phyloP scores from a whole-genome alignment of 805 yeast genomes.

The Candida vartiovaarae region DNA sequence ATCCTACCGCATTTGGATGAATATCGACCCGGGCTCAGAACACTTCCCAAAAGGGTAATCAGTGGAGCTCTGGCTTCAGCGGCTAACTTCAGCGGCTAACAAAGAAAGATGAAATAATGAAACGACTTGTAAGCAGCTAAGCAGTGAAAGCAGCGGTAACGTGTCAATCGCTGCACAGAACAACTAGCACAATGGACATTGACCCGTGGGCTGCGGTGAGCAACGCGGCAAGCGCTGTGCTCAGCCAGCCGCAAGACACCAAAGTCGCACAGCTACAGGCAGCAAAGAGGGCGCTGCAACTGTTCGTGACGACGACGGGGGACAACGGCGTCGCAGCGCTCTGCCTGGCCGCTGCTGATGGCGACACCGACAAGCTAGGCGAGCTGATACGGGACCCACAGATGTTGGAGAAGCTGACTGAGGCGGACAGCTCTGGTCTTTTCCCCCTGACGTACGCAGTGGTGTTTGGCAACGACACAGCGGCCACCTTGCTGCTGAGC shows the following conservation, averaged over 20 bases:
- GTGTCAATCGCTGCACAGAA: neutral
- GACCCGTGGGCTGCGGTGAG: conserved; percentile 11
- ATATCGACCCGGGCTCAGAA: too few species aligned
- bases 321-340: conserved; percentile 5
- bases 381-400: conserved; percentile 23
- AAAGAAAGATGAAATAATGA: too few species aligned
- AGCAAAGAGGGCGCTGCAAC: conserved; percentile 13
- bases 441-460: conserved; percentile 47
- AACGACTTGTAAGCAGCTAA: too few species aligned
- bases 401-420: conserved; percentile 20
- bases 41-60: too few species aligned
- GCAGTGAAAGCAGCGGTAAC: neutral
- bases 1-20: too few species aligned
- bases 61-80: too few species aligned
- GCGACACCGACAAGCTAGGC: conserved; percentile 22
- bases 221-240: neutral
- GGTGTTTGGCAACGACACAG: conserved; percentile 41
- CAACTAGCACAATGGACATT: conserved; percentile 5
- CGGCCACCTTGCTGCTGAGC: conserved; percentile 32
- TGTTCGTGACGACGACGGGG: conserved; percentile 7
- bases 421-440: conserved; percentile 34
- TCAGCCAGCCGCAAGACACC: conserved; percentile 2
- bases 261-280: conserved; percentile 11
- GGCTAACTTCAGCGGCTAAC: too few species aligned
- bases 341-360: conserved; percentile 33